Evolutionary conservation across 2,329 filamentous ascomycete genomes (phyloP).

Genomic region (Fusarium sp.): DNA sequence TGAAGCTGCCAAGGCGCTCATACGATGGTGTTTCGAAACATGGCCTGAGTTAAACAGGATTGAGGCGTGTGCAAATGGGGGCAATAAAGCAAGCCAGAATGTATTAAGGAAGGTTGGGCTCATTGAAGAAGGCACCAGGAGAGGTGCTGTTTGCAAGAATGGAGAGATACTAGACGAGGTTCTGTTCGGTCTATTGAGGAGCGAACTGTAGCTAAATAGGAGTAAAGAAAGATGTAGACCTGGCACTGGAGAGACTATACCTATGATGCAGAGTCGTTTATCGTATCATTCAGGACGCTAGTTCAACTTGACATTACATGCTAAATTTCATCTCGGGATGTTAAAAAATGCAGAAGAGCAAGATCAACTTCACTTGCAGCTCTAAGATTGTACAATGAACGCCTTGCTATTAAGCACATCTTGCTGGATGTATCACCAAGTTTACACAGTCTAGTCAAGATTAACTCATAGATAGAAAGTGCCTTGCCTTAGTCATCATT

Average conservation of each 20-base stretch:
- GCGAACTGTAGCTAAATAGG: conserved; percentile 41
- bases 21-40: conserved; percentile 56
- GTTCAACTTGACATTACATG: background rate
- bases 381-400: background rate
- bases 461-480: background rate
- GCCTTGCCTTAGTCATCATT: background rate
- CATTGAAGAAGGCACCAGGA: conserved; percentile 55
- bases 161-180: conserved; percentile 52
- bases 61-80: conserved; percentile 51
- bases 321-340: background rate
- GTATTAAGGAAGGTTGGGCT: conserved; percentile 59
- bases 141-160: conserved; percentile 55
- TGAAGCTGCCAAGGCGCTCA: conserved; percentile 53
- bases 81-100: conserved; percentile 54
- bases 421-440: background rate
- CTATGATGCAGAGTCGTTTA: background rate
- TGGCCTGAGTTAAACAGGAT: conserved; percentile 55
- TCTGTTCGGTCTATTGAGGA: conserved; percentile 53
- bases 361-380: background rate
- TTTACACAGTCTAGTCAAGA: background rate
- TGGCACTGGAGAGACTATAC: background rate
- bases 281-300: background rate
- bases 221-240: background rate
- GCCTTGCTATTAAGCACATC: background rate
- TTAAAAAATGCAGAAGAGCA: background rate